These are phyloP conservation scores for Yarrowia alimentaria DNA, from an alignment of 805 yeast species.

Conservation along the genomic window DNA sequence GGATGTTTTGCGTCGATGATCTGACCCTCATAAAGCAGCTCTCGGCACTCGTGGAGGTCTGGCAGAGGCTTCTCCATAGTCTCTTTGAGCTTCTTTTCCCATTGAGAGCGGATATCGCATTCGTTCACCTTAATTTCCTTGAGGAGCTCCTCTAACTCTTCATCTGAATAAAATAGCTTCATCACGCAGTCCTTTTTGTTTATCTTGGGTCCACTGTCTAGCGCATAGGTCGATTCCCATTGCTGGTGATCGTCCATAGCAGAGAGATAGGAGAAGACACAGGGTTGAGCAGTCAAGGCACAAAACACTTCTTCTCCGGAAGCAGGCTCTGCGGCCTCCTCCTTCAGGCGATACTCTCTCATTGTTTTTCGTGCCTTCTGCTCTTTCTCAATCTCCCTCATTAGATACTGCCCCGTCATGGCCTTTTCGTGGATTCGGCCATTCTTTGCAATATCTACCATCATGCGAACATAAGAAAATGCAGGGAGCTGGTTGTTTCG, in stretches of 20 bases:
- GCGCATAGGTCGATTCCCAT: slow-evolving; percentile 1
- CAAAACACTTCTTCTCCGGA: not conserved
- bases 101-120: not conserved
- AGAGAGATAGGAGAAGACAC: not conserved
- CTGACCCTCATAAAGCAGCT: slow-evolving; percentile 30
- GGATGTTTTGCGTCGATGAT: slow-evolving; percentile 6
- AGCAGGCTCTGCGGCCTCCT: not conserved
- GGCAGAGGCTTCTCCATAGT: slow-evolving; percentile 5
- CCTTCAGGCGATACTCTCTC: not conserved
- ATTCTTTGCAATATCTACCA: slow-evolving; percentile 31
- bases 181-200: not conserved
- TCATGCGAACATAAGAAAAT: slow-evolving; percentile 38
- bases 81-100: not conserved
- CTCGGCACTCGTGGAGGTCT: slow-evolving; percentile 5
- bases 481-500: slow-evolving; percentile 36
- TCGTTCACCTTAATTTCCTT: not conserved
- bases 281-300: not conserved
- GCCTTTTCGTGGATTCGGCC: slow-evolving; percentile 16
- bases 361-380: not conserved
- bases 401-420: not conserved
- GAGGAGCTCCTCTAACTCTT: not conserved
- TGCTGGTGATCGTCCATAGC: not conserved
- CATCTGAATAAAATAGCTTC: not conserved
- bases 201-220: not conserved
- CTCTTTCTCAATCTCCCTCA: not conserved